phyloP scores from a whole-genome alignment of 2,329 filamentous ascomycete genomes.

The Biscogniauxia marginata region DNA sequence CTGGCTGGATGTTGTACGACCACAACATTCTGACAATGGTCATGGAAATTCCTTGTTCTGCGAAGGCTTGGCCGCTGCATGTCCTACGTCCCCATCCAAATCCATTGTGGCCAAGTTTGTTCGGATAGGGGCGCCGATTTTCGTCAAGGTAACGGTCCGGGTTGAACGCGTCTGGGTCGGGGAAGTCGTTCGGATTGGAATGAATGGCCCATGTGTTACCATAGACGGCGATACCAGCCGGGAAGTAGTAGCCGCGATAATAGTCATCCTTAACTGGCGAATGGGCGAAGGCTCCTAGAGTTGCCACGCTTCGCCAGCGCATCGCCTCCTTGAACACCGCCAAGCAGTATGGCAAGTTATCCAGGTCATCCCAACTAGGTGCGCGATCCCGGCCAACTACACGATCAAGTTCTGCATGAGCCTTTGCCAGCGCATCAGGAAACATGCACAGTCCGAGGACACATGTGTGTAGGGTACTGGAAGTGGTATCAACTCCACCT shows the following conservation, averaged over 20 bases:
- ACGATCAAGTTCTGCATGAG: conserved; percentile 52
- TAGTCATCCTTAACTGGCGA: no score
- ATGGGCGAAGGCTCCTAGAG: no score
- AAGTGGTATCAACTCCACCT: neutral
- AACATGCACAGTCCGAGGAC: conserved; percentile 47
- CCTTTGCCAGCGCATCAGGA: conserved; percentile 45
- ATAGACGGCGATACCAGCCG: no score
- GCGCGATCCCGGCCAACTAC: conserved; percentile 25
- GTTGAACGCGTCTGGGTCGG: no score
- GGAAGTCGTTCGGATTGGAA: no score
- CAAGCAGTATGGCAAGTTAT: neutral
- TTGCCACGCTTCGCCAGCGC: no score
- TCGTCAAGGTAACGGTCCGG: no score
- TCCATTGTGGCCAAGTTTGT: neutral
- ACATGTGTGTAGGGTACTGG: conserved; percentile 38
- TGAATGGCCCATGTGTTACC: no score
- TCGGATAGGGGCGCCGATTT: no score
- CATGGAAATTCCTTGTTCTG: neutral
- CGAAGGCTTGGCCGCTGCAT: neutral
- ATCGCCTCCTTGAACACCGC: neutral
- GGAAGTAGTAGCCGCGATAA: no score
- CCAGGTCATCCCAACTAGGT: neutral
- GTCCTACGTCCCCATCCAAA: neutral
- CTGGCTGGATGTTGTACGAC: neutral
- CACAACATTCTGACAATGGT: neutral